A percentile compares a stretch with the other conserved stretches of the same genome.
phyloP scores from a whole-genome alignment of 2,329 filamentous ascomycete species.

The Colletotrichum cordylinicola region DNA sequence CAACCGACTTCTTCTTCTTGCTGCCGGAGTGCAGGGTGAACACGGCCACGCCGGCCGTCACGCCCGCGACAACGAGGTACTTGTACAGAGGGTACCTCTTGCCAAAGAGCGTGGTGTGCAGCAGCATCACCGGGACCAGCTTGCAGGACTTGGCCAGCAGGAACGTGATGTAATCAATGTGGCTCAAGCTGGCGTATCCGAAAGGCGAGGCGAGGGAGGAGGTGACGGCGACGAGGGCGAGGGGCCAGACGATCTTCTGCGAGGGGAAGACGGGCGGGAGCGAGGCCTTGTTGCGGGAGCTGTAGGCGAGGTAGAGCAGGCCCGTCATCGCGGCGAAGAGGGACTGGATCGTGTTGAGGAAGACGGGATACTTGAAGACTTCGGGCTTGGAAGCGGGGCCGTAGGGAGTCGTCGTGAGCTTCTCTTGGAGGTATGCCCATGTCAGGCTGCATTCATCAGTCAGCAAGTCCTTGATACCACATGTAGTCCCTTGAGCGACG shows the following conservation, averaged over 20 bases:
- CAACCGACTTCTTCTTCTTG: conserved; percentile 48
- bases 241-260: conserved; percentile 73
- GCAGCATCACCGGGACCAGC: conserved; percentile 96
- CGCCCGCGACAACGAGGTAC: conserved; percentile 89
- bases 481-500: background rate
- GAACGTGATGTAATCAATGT: conserved; percentile 98
- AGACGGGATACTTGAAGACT: conserved; percentile 91
- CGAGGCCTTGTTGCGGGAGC: conserved; percentile 58
- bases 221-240: conserved; percentile 83
- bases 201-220: conserved; percentile 92
- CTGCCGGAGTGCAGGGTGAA: conserved; percentile 87
- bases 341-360: conserved; percentile 96
- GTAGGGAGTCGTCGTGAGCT: conserved; percentile 92
- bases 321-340: conserved; percentile 85
- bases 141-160: conserved; percentile 98
- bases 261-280: conserved; percentile 78
- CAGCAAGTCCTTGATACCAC: background rate
- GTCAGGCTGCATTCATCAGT: conserved; percentile 67
- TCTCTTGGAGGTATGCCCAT: conserved; percentile 96
- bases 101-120: conserved; percentile 91
- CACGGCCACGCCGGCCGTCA: conserved; percentile 90
- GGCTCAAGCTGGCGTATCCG: conserved; percentile 88
- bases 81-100: conserved; percentile 93
- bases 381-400: conserved; percentile 68
- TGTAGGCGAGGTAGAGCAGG: conserved; percentile 76